Base-by-base conservation (phyloP, 805 yeast species). In the Priceomyces melissophilus region DNA sequence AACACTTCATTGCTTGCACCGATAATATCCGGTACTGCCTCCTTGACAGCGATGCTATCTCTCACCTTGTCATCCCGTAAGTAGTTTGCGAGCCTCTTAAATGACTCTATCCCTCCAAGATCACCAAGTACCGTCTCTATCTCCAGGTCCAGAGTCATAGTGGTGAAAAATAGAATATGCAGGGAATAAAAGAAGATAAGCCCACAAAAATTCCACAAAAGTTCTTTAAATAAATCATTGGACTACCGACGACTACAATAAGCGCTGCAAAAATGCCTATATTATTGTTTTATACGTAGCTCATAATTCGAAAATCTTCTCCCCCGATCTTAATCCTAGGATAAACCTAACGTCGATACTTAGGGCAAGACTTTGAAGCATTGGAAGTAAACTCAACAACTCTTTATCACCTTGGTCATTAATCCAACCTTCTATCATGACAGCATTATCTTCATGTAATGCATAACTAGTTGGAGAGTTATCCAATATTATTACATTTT, bases 341-440 rank as follows among this genome's bases (percentile, higher is more conserved):
- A 91, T 68, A 28, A 78, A 78, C 48, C 97, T 69, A 15, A 91
- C 96, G 61, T 91, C 99, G 7, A 88, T 81, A 20, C 91, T 81
- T 47, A 79, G 77, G 43, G 96, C 73, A 53, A 93, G 63, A 20
- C 91, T 82, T 53, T 81, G 77, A 32, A 88, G 65, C 55, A 93
- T 65, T 1, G 99, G 98, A 32, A 93, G 61, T 39, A 93, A 64
- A 52, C 88, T 82, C 61, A 93, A 67, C 43, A 93, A 67, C 54
- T 88, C 96, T 15, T 82, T 70, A 57, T 93, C 99, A 29, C 83
- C 78, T n/a, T 95, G 96, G 62, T 93, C 99, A 56, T 86, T 87
- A 47, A 93, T 88, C 99, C 99, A 93, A 35, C 99, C 98, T 63
- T 90, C 96, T 5, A 93, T 88, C 67, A 84, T 81, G 15, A 93